Percentiles rank a stretch among this genome's conserved stretches.
These are phyloP conservation scores for Fraxinus floribunda DNA, from an alignment of 305 asterid genomes.

Conservation along the genomic window DNA sequence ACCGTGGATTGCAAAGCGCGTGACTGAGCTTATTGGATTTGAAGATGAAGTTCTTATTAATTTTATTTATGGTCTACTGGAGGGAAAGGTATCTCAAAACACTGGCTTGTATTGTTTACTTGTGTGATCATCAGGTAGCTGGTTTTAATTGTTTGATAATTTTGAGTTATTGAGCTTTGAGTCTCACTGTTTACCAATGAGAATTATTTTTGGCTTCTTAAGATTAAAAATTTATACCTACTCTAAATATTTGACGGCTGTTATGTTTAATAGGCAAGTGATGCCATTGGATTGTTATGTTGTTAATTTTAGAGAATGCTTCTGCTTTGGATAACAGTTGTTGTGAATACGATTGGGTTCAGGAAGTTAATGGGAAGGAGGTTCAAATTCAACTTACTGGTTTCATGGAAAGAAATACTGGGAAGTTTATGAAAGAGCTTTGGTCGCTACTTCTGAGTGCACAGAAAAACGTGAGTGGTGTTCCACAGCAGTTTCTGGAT, in stretches of 20 bases:
- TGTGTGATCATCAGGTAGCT: background rate
- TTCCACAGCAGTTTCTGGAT: conserved; percentile 96
- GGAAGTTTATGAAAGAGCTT: conserved; percentile 97
- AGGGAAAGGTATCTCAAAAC: conserved; percentile 66
- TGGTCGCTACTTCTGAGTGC: conserved; percentile 92
- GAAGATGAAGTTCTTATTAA: conserved; percentile 99
- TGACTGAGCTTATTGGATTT: conserved; percentile 90
- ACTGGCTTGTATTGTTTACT: conserved; percentile 4
- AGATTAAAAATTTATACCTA: background rate
- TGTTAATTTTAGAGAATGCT: background rate
- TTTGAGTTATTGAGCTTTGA: conserved; percentile 3
- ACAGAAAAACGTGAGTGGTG: conserved; percentile 82
- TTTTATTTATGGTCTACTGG: conserved; percentile 83
- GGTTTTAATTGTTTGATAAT: conserved; percentile 8
- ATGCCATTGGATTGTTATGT: background rate
- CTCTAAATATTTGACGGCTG: conserved; percentile 5
- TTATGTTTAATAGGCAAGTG: background rate
- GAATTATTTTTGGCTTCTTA: background rate
- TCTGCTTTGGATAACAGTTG: conserved; percentile 15
- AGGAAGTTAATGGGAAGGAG: conserved; percentile 93
- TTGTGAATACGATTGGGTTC: conserved; percentile 33
- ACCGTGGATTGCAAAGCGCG: conserved; percentile 98
- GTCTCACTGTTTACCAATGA: background rate
- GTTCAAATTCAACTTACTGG: conserved; percentile 93
- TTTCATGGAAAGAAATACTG: conserved; percentile 98